Base-by-base conservation (phyloP, 371 early-diverging fungal genomes). In the Ordospora pajunii region DNA sequence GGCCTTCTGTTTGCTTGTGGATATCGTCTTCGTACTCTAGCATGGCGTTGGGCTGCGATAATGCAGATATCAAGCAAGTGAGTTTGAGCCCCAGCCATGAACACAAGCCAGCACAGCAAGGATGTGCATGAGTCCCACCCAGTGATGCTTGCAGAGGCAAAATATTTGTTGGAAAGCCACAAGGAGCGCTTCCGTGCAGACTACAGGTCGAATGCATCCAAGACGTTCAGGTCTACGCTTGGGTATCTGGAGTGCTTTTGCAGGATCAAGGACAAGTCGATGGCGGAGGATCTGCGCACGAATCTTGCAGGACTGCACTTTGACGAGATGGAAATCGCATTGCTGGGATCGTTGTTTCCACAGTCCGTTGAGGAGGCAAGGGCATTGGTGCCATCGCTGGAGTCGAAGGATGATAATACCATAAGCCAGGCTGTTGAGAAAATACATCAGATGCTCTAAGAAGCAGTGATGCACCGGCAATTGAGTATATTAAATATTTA, bases 361-460 rank as follows among this genome's bases (percentile, higher is more conserved):
- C 79, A 78, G 42, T 65, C 75, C n/a, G 62, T 70, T n/a, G 74
- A 76, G 23, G 82, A 82, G 51, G 70, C 75, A 17, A 82, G 71
- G 54, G 21, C 73, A 0, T 40, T 75, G 6, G 46, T 79, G 8
- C 79, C 79, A 23, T 62, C 65, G 6, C 42, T 82, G 25, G 63
- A n/a, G 11, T 45, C 67, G 17, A 54, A 75, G 46, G 67, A 51
- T 37, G 72, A 82, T 42, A 45, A 53, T 6, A 53, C 44, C 1
- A 40, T 82, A 21, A 49, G 19, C 22, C 66, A 50, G 17, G 63
- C 68, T n/a, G 49, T 80, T 44, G 58, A 68, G 12, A 58, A 58
- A 32, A 58, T 58, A 58, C 58, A 58, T 11, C 58, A 58, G 58
- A 27, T 58, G 12, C 14, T 25, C 12, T 37, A 12, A 58, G 27